Evolutionary conservation across 495 filamentous ascomycete genomes (phyloP).

Genomic region (Cladorrhinum samala): DNA sequence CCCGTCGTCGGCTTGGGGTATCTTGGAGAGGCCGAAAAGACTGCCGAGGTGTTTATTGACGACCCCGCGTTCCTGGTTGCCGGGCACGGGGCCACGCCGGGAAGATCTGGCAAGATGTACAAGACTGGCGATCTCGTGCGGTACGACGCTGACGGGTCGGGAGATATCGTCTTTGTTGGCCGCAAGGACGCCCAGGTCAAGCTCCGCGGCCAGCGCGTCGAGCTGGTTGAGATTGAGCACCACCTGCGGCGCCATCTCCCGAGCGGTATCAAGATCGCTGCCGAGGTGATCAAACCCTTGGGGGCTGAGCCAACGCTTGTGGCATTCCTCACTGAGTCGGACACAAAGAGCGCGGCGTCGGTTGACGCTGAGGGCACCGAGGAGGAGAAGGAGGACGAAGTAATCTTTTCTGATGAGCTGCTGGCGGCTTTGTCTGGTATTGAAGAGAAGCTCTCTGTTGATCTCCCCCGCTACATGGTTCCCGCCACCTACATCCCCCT

Average conservation of each 20-base stretch:
- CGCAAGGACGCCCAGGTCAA: constrained; percentile 36
- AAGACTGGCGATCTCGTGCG: constrained; percentile 37
- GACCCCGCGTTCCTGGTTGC: constrained; percentile 3
- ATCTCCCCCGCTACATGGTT: constrained; percentile 50
- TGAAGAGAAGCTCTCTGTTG: constrained; percentile 19
- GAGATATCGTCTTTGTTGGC: constrained; percentile 29
- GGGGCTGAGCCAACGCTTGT: constrained; percentile 30
- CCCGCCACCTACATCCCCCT: constrained; percentile 36
- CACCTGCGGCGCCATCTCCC: constrained; percentile 16
- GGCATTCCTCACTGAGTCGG: constrained; percentile 12
- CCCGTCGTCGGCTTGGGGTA: constrained; percentile 51
- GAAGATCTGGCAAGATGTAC: constrained; percentile 21
- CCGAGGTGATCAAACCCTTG: constrained; percentile 38
- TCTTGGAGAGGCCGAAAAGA: constrained; percentile 61
- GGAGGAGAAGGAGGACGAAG: constrained; percentile 4
- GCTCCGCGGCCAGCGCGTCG: constrained; percentile 32
- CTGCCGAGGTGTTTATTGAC: constrained; percentile 43
- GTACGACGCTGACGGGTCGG: constrained; percentile 46
- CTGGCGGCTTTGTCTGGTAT: neutral
- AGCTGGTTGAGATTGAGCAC: constrained; percentile 34
- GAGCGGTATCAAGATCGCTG: constrained; percentile 12
- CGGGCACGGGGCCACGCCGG: neutral
- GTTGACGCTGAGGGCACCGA: neutral
- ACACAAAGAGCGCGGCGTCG: neutral
- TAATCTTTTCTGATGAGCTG: constrained; percentile 6